Evolutionary conservation across 805 yeast species (phyloP), one percentile per base, ranked within the genome.

Genomic region (Saccharomycopsis fodiens): DNA sequence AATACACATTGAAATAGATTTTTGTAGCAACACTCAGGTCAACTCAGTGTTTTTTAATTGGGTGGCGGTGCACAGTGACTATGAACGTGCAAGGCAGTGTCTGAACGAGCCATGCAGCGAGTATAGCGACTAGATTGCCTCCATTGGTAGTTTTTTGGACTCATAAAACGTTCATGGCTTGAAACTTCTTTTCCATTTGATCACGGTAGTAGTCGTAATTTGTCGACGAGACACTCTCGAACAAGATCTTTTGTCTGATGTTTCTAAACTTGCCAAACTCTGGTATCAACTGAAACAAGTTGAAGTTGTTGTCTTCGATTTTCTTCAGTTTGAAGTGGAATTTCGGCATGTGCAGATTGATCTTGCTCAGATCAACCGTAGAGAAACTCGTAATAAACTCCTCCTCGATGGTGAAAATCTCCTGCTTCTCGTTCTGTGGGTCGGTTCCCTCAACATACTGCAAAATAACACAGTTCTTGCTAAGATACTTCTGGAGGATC

Each of bases 301-400:
- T 45, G 38, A 41, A 45, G 30, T 41, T 41, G 30, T 45, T 45
- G 23, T 45, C 45, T 7, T 41, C 42, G 20, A 41, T 31, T 3
- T 23, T 29, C 8, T n/a, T 27, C 29, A 31, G 4, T 13, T 27
- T 27, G 25, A 21, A 35, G 16, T 41, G 20, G 29, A 32, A 41
- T 4, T 32, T 23, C 3, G 48, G 48, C 21, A 32, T 3, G 29
- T 41, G 15, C 19, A 5, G 20, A n/a, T 41, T 38, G 10, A 21
- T 23, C 23, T 13, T 23, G 20, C 17, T 15, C 6, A 7, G 20
- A 5, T 32, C 36, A 6, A 32, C 12, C 17, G 8, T 19, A 10
- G 20, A 10, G 36, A 32, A 32, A 32, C 36, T 32, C 15, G 17
- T 15, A 19, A 32, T 15, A 19, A 32, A 32, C 6, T 32, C 36